Evolutionary conservation across 2,329 filamentous ascomycete genomes (phyloP), one percentile per base, ranked within the genome.

Genomic region (Ceratocystis eucalypticola): DNA sequence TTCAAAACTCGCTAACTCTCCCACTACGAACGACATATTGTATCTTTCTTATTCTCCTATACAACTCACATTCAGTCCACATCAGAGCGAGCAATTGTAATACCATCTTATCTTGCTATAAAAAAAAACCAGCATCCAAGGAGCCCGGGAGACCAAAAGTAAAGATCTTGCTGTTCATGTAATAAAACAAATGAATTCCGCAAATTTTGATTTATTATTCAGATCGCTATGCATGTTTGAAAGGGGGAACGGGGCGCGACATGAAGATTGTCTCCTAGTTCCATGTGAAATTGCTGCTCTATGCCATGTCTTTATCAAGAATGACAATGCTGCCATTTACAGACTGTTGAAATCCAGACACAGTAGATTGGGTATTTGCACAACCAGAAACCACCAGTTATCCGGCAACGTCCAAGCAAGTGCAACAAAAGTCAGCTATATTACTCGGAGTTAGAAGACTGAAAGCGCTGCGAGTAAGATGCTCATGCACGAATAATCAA

Each of bases 131-230:
- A 37, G 30, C 50, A 45, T 41, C 8, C 20, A 17, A 22, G 15
- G 41, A 48, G 28, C 3, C 20, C 28, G 4, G 48, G 17, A 65
- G 20, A 59, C 37, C 46, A 67, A 59, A 30, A 17, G 22, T 37
- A 45, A 45, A 22, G 45, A 61, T 41, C 25, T 61, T 64, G 46
- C 59, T 67, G 46, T 64, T 67, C 59, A 59, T 64, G 59, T 50
- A 61, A 64, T 28, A 53, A 65, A 65, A 59, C n/a, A 59, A 59
- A 10, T 15, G 48, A 28, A 53, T 53, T 25, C 37, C 10, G 22
- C 48, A 53, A 28, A 22, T 25, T 28, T 4, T 3, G 28, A 12
- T 22, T 25, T 25, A 5, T 28, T 25, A 28, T 22, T 15, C 37
- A 41, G 37, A 15, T 15, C 37, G 6, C 20, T 53, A 25, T 17